These are phyloP conservation scores for Ammopiptanthus mongolicus DNA, from an alignment of 306 rosid species.

Conservation along the genomic window DNA sequence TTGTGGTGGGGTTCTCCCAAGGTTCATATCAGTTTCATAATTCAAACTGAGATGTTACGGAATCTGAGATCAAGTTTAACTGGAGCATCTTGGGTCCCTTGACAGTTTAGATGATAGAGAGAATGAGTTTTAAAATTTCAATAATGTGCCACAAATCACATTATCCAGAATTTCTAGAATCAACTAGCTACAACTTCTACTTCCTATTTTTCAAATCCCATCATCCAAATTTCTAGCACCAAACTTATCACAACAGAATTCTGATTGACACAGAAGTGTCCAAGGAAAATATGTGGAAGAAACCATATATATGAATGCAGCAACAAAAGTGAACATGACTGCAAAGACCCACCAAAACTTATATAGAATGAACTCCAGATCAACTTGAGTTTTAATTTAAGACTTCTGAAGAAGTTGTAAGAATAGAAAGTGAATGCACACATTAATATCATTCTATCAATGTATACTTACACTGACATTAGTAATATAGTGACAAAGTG, in stretches of 20 bases:
- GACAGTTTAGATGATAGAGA: not conserved
- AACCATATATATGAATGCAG: not conserved
- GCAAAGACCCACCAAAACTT: not conserved
- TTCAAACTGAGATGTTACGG: not conserved
- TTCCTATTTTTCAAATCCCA: not conserved
- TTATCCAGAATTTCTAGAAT: not conserved
- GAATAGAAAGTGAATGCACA: not conserved
- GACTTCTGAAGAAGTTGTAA: not conserved
- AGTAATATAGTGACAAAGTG: constrained; percentile 67
- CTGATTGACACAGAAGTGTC: not conserved
- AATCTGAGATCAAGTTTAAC: not conserved
- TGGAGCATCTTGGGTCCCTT: not conserved
- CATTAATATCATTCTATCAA: not conserved
- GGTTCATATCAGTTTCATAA: too few relatives aligned
- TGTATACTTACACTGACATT: constrained; percentile 54
- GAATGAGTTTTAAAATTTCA: not conserved
- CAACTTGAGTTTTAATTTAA: not conserved
- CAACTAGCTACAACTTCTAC: not conserved
- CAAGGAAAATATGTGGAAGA: not conserved
- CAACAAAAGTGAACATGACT: not conserved
- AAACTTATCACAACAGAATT: not conserved
- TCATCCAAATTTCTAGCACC: not conserved
- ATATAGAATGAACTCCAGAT: not conserved
- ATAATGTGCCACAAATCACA: not conserved
- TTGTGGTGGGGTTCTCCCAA: too few relatives aligned